phyloP scores from a whole-genome alignment of 2,329 filamentous ascomycete genomes.

The Thyridium curvatum region DNA sequence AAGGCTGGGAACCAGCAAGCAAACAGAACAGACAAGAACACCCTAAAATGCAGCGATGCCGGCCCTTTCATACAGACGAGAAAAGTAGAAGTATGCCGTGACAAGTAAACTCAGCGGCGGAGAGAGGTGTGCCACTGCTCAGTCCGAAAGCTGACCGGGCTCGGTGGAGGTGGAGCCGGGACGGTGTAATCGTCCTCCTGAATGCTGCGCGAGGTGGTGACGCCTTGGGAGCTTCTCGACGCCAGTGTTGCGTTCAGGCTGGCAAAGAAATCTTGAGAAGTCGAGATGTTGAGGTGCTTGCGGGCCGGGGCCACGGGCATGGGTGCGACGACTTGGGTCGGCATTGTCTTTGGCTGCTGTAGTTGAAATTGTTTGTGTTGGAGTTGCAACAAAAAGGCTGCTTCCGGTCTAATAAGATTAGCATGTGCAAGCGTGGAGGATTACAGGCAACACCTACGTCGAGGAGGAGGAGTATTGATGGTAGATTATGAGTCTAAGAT shows the following conservation, averaged over 20 bases:
- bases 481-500: no score
- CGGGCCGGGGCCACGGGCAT: conserved; percentile 40
- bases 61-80: no score
- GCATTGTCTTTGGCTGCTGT: no score
- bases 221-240: conserved; percentile 32
- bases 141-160: conserved; percentile 53
- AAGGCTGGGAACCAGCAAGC: no score
- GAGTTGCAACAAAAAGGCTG: no score
- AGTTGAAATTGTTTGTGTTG: conserved; percentile 13
- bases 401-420: no score
- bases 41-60: no score
- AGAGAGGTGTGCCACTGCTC: conserved; percentile 45
- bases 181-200: conserved; percentile 55
- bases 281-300: conserved; percentile 36
- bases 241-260: conserved; percentile 46
- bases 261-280: conserved; percentile 44
- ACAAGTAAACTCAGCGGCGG: conserved; percentile 17
- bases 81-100: no score
- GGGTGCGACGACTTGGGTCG: conserved; percentile 37
- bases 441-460: no score
- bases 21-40: no score
- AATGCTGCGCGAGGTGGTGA: conserved; percentile 43
- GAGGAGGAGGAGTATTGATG: no score
- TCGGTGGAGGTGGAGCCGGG: conserved; percentile 59
- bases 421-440: no score